Evolutionary conservation across 2,329 filamentous ascomycete genomes (phyloP).

Genomic region (Aspergillus transmontanensis): DNA sequence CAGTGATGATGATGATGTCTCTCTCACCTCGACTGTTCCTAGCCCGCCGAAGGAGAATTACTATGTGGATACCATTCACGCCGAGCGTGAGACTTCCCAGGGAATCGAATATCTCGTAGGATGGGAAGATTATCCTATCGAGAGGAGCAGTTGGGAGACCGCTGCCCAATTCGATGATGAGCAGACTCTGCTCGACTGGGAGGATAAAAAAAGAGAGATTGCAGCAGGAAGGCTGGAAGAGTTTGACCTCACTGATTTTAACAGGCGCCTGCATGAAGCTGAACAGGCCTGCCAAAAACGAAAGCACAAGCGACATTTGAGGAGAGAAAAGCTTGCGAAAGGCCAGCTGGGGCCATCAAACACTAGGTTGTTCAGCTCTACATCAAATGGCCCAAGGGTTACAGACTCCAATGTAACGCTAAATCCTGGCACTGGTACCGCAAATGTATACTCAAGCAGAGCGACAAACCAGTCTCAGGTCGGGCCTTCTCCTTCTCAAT

Average conservation of each 20-base stretch:
- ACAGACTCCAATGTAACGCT: neutral
- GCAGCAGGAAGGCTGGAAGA: slow-evolving; percentile 27
- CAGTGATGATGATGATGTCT: slow-evolving; percentile 54
- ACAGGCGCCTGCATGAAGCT: neutral
- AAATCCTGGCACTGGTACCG: no score
- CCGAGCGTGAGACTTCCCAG: slow-evolving; percentile 43
- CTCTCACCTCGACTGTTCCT: slow-evolving; percentile 56
- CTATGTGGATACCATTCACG: slow-evolving; percentile 57
- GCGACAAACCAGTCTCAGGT: neutral
- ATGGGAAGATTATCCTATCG: slow-evolving; percentile 63
- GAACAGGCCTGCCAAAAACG: slow-evolving; percentile 26
- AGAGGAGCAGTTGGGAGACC: slow-evolving; percentile 61
- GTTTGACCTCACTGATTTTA: slow-evolving; percentile 29
- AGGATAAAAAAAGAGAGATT: slow-evolving; percentile 35
- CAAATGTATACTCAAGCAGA: neutral
- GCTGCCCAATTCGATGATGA: slow-evolving; percentile 41
- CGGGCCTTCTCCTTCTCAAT: neutral
- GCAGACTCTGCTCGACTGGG: slow-evolving; percentile 47
- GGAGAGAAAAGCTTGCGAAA: slow-evolving; percentile 28
- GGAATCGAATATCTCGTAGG: slow-evolving; percentile 60
- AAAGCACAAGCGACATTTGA: slow-evolving; percentile 31
- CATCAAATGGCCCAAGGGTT: neutral
- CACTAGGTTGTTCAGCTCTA: neutral
- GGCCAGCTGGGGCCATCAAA: neutral
- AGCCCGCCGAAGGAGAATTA: slow-evolving; percentile 54